These are phyloP conservation scores for Heliamphora exappendiculata DNA, from an alignment of 148 eudicot genomes.

Conservation along the genomic window DNA sequence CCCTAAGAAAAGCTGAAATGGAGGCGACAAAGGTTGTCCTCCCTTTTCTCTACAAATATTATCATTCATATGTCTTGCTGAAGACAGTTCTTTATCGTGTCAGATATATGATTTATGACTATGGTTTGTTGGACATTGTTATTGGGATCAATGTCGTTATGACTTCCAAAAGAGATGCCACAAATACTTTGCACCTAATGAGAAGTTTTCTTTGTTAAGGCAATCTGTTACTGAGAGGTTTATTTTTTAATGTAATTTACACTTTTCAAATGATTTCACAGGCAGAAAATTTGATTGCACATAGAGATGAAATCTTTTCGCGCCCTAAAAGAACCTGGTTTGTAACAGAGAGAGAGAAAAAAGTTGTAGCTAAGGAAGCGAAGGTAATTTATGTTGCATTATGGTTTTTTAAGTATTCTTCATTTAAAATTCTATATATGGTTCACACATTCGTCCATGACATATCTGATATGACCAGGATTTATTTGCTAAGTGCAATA, in stretches of 20 bases:
- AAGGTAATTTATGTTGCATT: slow-evolving; percentile 38
- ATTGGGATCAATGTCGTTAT: not conserved
- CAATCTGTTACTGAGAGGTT: not conserved
- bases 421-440: not conserved
- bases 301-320: slow-evolving; percentile 76
- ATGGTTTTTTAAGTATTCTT: not conserved
- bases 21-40: slow-evolving; percentile 77
- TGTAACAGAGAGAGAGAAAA: slow-evolving; percentile 76
- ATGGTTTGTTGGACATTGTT: slow-evolving; percentile 1
- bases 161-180: not conserved
- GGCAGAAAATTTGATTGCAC: slow-evolving; percentile 90
- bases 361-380: slow-evolving; percentile 45
- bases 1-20: slow-evolving; percentile 97
- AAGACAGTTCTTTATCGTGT: not conserved
- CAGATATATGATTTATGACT: not conserved
- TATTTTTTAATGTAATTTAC: not conserved
- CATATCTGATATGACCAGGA: not conserved
- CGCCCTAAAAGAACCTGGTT: slow-evolving; percentile 96
- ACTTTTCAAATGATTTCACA: slow-evolving; percentile 24
- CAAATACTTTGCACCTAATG: not conserved
- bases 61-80: not conserved
- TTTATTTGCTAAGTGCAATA: not conserved
- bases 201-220: not conserved
- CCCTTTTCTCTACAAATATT: slow-evolving; percentile 4
- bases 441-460: not conserved